A percentile compares a stretch with the other conserved stretches of the same genome.
These are phyloP conservation scores for Vaccinium corymbosum DNA, from an alignment of 148 eudicot genomes.

Conservation along the genomic window DNA sequence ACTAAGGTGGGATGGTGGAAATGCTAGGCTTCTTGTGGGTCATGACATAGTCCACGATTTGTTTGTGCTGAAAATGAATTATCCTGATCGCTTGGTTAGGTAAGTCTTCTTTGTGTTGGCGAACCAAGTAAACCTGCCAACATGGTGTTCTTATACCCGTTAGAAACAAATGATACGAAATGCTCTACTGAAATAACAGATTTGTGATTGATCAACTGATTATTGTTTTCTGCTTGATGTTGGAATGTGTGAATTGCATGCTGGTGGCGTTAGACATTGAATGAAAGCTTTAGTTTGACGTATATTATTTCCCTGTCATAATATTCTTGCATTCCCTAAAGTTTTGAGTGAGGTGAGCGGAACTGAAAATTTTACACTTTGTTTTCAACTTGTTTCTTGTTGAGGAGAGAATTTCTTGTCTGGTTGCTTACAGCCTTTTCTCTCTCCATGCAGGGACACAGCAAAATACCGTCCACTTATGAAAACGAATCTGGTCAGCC, in stretches of 20 bases:
- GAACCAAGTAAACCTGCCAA: neutral
- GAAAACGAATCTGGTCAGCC: slow-evolving; percentile 81
- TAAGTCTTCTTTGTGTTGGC: slow-evolving; percentile 16
- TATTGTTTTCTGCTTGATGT: neutral
- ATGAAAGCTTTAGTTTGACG: neutral
- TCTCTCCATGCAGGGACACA: slow-evolving; percentile 57
- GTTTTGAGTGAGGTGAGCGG: neutral
- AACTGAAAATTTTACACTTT: neutral
- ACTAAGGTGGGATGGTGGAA: slow-evolving; percentile 56
- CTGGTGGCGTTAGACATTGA: neutral
- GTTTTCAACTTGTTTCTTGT: neutral
- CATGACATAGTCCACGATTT: slow-evolving; percentile 62
- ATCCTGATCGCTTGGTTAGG: slow-evolving; percentile 71
- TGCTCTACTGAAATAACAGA: neutral
- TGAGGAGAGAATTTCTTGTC: neutral
- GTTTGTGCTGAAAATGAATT: slow-evolving; percentile 48
- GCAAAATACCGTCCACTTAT: slow-evolving; percentile 64
- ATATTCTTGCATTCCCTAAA: neutral
- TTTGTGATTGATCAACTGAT: neutral
- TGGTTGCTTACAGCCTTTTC: slow-evolving; percentile 5
- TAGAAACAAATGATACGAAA: neutral
- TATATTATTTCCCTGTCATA: neutral
- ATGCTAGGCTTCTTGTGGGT: slow-evolving; percentile 73
- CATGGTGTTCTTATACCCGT: neutral
- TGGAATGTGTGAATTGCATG: neutral